Evolutionary conservation across 192 early-diverging fungal species (phyloP).

Genomic region (Irineochytrium annulatum): DNA sequence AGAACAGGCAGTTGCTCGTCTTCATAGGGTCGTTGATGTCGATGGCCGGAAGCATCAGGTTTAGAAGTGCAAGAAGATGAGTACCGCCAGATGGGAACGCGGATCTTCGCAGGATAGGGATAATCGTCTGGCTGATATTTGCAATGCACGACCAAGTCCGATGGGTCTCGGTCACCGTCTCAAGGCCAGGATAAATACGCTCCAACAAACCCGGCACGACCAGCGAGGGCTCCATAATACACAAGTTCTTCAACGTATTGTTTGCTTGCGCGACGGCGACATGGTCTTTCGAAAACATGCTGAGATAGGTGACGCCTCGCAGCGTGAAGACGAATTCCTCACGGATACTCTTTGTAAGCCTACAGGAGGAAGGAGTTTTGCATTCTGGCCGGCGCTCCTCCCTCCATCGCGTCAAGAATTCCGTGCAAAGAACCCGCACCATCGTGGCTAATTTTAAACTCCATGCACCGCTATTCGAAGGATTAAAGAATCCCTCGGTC

Average conservation of each 20-base stretch:
- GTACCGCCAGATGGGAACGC: slow-evolving; percentile 83
- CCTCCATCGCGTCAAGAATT: slow-evolving; percentile 60
- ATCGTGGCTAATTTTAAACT: slow-evolving; percentile 69
- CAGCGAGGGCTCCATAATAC: slow-evolving; percentile 72
- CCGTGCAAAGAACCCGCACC: slow-evolving; percentile 57
- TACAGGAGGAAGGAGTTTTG: slow-evolving; percentile 50
- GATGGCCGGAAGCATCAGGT: slow-evolving; percentile 81
- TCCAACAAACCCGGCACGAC: slow-evolving; percentile 81
- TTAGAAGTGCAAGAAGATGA: slow-evolving; percentile 72
- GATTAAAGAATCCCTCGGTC: slow-evolving; percentile 85
- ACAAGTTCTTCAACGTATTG: slow-evolving; percentile 62
- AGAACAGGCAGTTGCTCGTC: slow-evolving; percentile 64
- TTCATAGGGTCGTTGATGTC: slow-evolving; percentile 91
- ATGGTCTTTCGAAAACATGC: slow-evolving; percentile 74
- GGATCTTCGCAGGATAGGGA: slow-evolving; percentile 67
- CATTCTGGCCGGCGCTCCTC: slow-evolving; percentile 56
- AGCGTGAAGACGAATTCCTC: slow-evolving; percentile 63
- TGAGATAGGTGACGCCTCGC: slow-evolving; percentile 54
- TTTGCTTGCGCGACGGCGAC: slow-evolving; percentile 54
- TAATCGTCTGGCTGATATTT: slow-evolving; percentile 61
- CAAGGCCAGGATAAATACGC: slow-evolving; percentile 80
- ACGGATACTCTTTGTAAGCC: slow-evolving; percentile 55
- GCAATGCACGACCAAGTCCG: slow-evolving; percentile 81
- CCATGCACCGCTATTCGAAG: slow-evolving; percentile 89
- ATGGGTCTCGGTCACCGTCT: slow-evolving; percentile 82